These are phyloP conservation scores for Zygoascus sp. DNA, from an alignment of 1,139 yeast genomes.

Conservation along the genomic window DNA sequence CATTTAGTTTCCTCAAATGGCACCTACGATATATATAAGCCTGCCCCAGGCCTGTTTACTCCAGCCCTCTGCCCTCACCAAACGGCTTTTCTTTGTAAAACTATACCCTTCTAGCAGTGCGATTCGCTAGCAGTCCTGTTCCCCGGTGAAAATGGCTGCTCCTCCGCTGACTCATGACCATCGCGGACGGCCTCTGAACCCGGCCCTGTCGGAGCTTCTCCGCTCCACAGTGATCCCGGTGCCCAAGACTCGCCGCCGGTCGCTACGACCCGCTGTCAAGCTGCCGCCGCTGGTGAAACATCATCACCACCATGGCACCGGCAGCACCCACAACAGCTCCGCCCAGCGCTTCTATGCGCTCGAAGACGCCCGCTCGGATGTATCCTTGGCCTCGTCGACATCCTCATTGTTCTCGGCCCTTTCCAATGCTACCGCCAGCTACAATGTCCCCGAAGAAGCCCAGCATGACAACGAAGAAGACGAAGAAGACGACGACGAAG, in stretches of 20 bases:
- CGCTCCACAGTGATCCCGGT: constrained; percentile 26
- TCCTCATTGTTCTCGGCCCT: background rate
- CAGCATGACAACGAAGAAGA: background rate
- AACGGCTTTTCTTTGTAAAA: background rate
- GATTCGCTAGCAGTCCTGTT: no score
- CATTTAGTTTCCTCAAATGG: background rate
- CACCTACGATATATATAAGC: background rate
- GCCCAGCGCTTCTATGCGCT: background rate
- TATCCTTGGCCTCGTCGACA: background rate
- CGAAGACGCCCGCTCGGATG: background rate
- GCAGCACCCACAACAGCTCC: no score
- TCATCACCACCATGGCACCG: no score
- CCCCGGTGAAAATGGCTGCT: constrained; percentile 8
- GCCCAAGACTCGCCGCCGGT: constrained; percentile 3
- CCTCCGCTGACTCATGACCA: constrained; percentile 20
- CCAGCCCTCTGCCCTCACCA: no score
- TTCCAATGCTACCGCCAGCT: background rate
- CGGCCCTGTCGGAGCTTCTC: constrained; percentile 25
- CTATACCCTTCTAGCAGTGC: no score
- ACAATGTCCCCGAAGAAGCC: background rate
- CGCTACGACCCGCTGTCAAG: background rate
- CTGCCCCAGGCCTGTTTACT: background rate
- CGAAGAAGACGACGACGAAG: constrained; percentile 5
- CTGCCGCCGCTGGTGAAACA: no score
- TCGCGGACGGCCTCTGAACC: constrained; percentile 24